These are phyloP conservation scores for Kwoniella sp. DNA, from an alignment of 768 basidiomycete genomes.

Conservation along the genomic window DNA sequence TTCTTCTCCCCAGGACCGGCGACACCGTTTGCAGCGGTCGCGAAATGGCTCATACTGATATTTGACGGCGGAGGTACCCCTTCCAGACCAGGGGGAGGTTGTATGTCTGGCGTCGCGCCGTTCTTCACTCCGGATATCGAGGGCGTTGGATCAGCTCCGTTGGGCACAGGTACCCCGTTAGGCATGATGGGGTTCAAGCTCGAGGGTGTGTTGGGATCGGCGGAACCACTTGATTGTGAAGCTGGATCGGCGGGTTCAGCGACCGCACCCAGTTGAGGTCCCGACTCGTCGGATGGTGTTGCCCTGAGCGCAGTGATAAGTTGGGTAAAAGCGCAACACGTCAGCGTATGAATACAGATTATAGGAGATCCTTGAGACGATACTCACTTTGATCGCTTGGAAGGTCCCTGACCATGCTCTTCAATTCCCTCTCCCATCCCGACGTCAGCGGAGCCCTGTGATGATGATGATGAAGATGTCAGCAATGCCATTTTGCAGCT, in stretches of 20 bases:
- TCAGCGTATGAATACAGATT: neutral
- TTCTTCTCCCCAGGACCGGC: constrained; percentile 28
- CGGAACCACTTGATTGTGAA: neutral
- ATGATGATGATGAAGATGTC: too few relatives aligned
- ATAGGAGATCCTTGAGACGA: neutral
- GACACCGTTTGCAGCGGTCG: constrained; percentile 49
- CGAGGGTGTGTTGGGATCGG: constrained; percentile 1
- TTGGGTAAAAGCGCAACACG: neutral
- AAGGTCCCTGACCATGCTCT: constrained; percentile 41
- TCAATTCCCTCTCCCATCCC: constrained; percentile 38
- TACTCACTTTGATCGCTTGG: constrained; percentile 46
- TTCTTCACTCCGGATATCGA: neutral
- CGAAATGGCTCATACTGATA: constrained; percentile 40
- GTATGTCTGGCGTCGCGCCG: constrained; percentile 16
- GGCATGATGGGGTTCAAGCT: constrained; percentile 8
- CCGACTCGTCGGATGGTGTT: constrained; percentile 27
- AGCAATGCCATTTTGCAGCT: too few relatives aligned
- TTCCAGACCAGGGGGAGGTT: constrained; percentile 46
- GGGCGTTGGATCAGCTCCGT: constrained; percentile 33
- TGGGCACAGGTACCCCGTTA: constrained; percentile 25
- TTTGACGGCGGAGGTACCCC: constrained; percentile 43
- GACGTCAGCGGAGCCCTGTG: constrained; percentile 27
- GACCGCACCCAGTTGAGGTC: constrained; percentile 15
- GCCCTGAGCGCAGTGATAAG: constrained; percentile 24
- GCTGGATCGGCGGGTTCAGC: constrained; percentile 11